phyloP scores from a whole-genome alignment of 2,329 filamentous ascomycete species.

The Dothiorella sarmentorum region DNA sequence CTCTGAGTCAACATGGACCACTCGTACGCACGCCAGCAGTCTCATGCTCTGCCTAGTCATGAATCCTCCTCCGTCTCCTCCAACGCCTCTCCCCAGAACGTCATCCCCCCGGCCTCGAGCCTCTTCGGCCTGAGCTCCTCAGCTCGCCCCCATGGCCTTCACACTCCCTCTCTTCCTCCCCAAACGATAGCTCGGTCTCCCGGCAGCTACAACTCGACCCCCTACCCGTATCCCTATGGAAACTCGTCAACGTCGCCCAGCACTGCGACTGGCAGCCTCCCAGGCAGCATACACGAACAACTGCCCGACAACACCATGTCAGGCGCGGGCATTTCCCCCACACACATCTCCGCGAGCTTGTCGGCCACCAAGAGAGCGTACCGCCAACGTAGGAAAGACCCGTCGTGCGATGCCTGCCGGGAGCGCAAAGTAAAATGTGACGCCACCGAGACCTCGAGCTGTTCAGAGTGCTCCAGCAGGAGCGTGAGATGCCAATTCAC shows the following conservation, averaged over 20 bases:
- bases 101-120: slow-evolving; percentile 33
- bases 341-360: slow-evolving; percentile 45
- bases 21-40: slow-evolving; percentile 21
- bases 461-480: slow-evolving; percentile 93
- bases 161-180: slow-evolving; percentile 28
- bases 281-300: slow-evolving; percentile 26
- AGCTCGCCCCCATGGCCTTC: slow-evolving; percentile 27
- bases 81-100: slow-evolving; percentile 31
- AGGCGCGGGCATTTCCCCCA: slow-evolving; percentile 39
- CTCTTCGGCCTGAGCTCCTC: slow-evolving; percentile 30
- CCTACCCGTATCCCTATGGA: slow-evolving; percentile 29
- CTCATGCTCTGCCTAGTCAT: slow-evolving; percentile 25
- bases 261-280: slow-evolving; percentile 31
- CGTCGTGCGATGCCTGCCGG: slow-evolving; percentile 93
- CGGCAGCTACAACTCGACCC: slow-evolving; percentile 29
- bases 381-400: slow-evolving; percentile 90
- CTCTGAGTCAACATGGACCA: slow-evolving; percentile 23
- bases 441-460: slow-evolving; percentile 92
- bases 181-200: slow-evolving; percentile 31
- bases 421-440: slow-evolving; percentile 85
- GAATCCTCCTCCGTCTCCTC: slow-evolving; percentile 34
- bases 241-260: slow-evolving; percentile 34
- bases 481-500: slow-evolving; percentile 98
- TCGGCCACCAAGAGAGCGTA: slow-evolving; percentile 90
- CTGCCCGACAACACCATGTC: slow-evolving; percentile 35